Evolutionary conservation across 1,139 yeast genomes (phyloP), one percentile per base, ranked within the genome.

Genomic region (Kluyveromyces marxianus): DNA sequence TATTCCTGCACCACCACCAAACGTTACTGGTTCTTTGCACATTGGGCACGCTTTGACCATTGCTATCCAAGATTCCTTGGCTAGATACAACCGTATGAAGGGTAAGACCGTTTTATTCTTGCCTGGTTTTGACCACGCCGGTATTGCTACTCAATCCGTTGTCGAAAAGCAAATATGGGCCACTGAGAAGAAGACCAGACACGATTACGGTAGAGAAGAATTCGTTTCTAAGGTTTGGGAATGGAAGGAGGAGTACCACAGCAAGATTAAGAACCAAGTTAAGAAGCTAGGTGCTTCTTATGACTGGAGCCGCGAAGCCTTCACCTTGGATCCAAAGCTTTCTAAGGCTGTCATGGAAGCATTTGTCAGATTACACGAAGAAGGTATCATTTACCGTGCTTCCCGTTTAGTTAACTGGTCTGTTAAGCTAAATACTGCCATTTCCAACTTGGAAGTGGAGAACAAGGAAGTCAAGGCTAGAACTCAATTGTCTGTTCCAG

Each of bases 91-190:
- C 74, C 84, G 98, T 74, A 92, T 92, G 98, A 83, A 83, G 69
- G 98, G 98, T 46, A 87, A 86, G 69, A 89, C 97, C 44, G 90
- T 92, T 25, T 73, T 92, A 53, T 94, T 85, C 68, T 69, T 92
- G 53, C 98, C 98, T 44, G 99, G 99, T 39, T 92, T 92, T 62
- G 98, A 92, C 69, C 99, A 92, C 65, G 98, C 98, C 29, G 99
- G 99, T 76, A 90, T 92, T 68, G 95, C 97, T 41, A 94, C 98
- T 25, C 99, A 92, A 69, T 87, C 97, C 26, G 98, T 94, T 55
- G 98, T 92, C 54, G 99, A 92, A 71, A 94, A 92, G 70, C 94
- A 85, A 73, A 69, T 92, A 41, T 89, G 96, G 96, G 85, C 87
- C 47, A 79, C 79, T 57, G 90, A 88, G 64, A 77, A 82, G 70